Evolutionary conservation across 2,329 filamentous ascomycete species (phyloP), one percentile per base, ranked within the genome.

Genomic region (Colletotrichum truncatum): DNA sequence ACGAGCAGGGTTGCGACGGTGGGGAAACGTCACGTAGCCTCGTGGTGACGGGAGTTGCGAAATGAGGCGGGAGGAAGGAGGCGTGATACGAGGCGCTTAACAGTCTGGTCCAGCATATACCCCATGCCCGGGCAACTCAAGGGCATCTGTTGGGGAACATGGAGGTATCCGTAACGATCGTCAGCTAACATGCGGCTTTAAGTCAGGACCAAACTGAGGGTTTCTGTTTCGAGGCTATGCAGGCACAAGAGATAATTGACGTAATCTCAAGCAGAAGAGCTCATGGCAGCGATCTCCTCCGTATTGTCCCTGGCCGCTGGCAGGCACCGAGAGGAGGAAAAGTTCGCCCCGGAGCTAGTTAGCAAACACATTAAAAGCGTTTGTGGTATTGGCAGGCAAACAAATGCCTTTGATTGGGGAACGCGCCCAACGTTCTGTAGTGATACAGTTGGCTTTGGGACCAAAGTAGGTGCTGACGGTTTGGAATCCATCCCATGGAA

Each of bases 41-140:
- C 41, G 57, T 55, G 41, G 46, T 26, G 26, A 54, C 34, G 26
- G 59, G 57, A 49, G 36, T 39, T 52, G 51, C 16, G 41, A 62
- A 54, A 49, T 62, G 34, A 51, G 57, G 57, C 62, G 48, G 34
- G 41, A 65, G 49, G 41, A 23, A 55, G 38, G 21, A 53, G 45
- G 61, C 57, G 49, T 58, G 34, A 62, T 38, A 65, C 34, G 62
- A 62, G 49, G 56, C 62, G 39, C 49, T 62, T 61, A 65, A 45
- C 32, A 55, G 56, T 25, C 18, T 16, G n/a, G 25, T n/a, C 26
- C 36, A 10, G 25, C 26, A 11, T 26, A 28, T 39, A 43, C 39
- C 26, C 56, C 62, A 26, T 34, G 21, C 51, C 23, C 26, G 21
- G n/a, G 25, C 12, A 7, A 32, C 30, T 28, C 1, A 32, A 28